Percentiles rank a stretch among this genome's conserved stretches.
phyloP scores from a whole-genome alignment of 768 basidiomycete species.

The Agaricus bisporus region DNA sequence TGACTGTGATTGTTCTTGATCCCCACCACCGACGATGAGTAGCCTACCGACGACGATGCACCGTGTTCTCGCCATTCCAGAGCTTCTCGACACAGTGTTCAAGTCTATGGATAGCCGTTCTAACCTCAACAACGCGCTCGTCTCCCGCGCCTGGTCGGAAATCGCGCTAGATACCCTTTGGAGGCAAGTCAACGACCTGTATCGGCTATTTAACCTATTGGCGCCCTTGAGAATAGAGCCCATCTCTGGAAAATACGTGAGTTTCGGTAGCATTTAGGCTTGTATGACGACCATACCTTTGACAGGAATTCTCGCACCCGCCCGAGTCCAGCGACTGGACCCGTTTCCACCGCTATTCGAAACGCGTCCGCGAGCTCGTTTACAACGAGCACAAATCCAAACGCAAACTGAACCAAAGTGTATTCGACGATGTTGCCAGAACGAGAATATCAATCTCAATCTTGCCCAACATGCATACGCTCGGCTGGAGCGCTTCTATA shows the following conservation, averaged over 20 bases:
- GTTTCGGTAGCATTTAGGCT: background rate
- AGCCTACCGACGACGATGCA: too few species aligned
- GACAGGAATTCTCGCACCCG: slow-evolving; percentile 14
- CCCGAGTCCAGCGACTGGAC: slow-evolving; percentile 15
- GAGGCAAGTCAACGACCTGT: slow-evolving; percentile 16
- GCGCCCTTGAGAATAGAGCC: slow-evolving; percentile 10
- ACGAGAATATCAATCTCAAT: slow-evolving; percentile 8
- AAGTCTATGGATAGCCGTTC: slow-evolving; percentile 11
- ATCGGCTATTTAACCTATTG: slow-evolving; percentile 15
- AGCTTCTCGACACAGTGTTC: slow-evolving; percentile 14
- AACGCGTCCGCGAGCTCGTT: slow-evolving; percentile 17
- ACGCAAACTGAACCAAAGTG: background rate
- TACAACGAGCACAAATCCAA: slow-evolving; percentile 12
- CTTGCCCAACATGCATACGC: slow-evolving; percentile 12
- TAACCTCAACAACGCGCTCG: slow-evolving; percentile 13
- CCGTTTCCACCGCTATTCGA: slow-evolving; percentile 17
- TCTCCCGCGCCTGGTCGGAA: slow-evolving; percentile 15
- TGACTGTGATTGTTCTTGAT: too few species aligned
- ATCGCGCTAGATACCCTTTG: slow-evolving; percentile 17
- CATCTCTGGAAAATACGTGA: background rate
- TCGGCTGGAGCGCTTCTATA: slow-evolving; percentile 11
- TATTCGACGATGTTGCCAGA: slow-evolving; percentile 10
- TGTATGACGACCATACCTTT: background rate
- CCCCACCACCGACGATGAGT: background rate
- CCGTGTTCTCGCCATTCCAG: slow-evolving; percentile 14